Evolutionary conservation across 1,139 yeast genomes (phyloP).

Genomic region (Pichia sp.): DNA sequence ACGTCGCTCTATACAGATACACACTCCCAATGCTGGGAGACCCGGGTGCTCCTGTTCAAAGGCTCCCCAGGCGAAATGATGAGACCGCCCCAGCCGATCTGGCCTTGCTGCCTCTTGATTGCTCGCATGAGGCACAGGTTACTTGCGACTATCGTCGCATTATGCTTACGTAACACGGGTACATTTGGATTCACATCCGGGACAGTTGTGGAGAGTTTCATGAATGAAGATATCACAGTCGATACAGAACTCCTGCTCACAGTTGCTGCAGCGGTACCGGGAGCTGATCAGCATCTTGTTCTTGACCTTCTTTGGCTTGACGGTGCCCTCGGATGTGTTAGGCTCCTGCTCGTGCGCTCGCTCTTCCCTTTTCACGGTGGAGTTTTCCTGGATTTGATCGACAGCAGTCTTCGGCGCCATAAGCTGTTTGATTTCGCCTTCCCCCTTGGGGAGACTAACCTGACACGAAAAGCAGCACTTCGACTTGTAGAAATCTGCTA

Average conservation of each 20-base stretch:
- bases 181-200: conserved; percentile 69
- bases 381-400: background rate
- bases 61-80: background rate
- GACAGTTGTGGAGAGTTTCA: conserved; percentile 87
- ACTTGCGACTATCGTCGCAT: too few relatives aligned
- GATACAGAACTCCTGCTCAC: conserved; percentile 74
- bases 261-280: conserved; percentile 67
- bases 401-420: background rate
- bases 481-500: conserved; percentile 40
- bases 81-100: background rate
- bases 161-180: background rate
- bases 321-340: too few relatives aligned
- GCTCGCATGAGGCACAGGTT: background rate
- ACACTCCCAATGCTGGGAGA: background rate
- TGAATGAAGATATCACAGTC: conserved; percentile 95
- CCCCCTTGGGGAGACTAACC: conserved; percentile 9
- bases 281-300: conserved; percentile 42
- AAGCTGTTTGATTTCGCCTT: background rate
- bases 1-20: background rate
- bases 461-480: conserved; percentile 69
- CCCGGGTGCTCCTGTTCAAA: background rate
- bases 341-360: too few relatives aligned
- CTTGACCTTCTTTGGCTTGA: conserved; percentile 34
- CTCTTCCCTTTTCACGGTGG: background rate
- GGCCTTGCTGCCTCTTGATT: background rate